These are phyloP conservation scores for Lathyrus aphaca DNA, from an alignment of 306 rosid species.

Conservation along the genomic window DNA sequence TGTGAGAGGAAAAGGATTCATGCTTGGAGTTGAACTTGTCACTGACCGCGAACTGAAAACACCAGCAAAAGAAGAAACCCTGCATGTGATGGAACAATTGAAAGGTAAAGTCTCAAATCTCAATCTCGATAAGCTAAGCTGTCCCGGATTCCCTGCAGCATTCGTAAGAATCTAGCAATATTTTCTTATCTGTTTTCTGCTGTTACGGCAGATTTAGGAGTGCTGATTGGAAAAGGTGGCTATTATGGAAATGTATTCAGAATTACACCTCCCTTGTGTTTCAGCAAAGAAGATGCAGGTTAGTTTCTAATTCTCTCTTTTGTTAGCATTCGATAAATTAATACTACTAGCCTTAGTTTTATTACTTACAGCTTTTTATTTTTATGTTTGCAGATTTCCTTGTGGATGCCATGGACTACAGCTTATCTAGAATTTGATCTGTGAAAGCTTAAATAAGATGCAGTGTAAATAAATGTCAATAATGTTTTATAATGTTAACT, in stretches of 20 bases:
- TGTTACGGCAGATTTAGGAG: slow-evolving; percentile 67
- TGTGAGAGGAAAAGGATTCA: slow-evolving; percentile 85
- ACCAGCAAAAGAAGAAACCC: slow-evolving; percentile 80
- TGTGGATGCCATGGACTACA: slow-evolving; percentile 77
- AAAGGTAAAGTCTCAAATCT: slow-evolving; percentile 58
- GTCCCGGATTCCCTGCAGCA: background rate
- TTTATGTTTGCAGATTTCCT: slow-evolving; percentile 69
- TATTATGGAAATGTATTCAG: slow-evolving; percentile 87
- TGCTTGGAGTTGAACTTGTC: slow-evolving; percentile 95
- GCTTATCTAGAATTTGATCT: slow-evolving; percentile 63
- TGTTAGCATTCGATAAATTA: background rate
- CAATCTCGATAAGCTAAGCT: slow-evolving; percentile 1
- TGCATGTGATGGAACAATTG: slow-evolving; percentile 75
- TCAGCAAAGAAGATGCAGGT: slow-evolving; percentile 93
- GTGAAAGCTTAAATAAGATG: slow-evolving; percentile 26
- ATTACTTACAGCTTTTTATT: slow-evolving; percentile 1
- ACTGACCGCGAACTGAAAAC: slow-evolving; percentile 74
- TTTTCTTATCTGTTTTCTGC: background rate
- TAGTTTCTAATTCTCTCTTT: background rate
- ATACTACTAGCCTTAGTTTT: background rate
- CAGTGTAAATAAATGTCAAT: slow-evolving; percentile 37
- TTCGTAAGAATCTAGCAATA: background rate
- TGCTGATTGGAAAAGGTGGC: slow-evolving; percentile 86
- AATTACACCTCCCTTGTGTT: slow-evolving; percentile 91
- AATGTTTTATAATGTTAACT: slow-evolving; percentile 11